These are phyloP conservation scores for Parachlorella kessleri DNA, from an alignment of 139 green algal genomes.

Conservation along the genomic window DNA sequence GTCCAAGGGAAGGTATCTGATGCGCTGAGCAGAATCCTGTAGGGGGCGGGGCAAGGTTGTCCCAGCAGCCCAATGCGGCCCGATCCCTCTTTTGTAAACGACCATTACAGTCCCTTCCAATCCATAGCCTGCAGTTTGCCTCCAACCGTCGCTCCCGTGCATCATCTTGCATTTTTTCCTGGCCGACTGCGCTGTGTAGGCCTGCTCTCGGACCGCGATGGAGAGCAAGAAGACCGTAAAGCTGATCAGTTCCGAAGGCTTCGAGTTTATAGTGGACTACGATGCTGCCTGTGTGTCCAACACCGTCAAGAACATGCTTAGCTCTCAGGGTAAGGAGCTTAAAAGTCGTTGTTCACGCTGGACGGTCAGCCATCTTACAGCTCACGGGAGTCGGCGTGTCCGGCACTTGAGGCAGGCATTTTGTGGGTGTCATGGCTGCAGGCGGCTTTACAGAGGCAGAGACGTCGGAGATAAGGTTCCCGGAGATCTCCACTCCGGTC, in stretches of 20 bases:
- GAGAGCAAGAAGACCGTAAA: constrained; percentile 78
- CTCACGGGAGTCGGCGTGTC: background rate
- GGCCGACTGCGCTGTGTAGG: no score
- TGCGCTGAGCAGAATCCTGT: no score
- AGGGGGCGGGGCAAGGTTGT: no score
- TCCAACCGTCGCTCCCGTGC: no score
- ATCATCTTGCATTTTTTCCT: no score
- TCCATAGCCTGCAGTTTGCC: no score
- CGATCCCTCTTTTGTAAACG: no score
- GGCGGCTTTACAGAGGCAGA: constrained; percentile 95
- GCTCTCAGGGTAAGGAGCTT: constrained; percentile 87
- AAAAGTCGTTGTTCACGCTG: background rate
- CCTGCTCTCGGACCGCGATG: no score
- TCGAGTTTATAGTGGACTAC: constrained; percentile 97
- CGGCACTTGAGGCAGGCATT: background rate
- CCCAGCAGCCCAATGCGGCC: no score
- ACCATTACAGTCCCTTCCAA: no score
- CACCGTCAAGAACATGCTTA: constrained; percentile 98
- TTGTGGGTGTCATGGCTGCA: no score
- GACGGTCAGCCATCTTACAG: background rate
- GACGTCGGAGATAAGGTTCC: constrained; percentile 87
- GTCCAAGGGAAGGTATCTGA: no score
- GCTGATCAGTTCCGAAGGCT: constrained; percentile 93
- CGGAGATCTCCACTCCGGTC: constrained; percentile 89
- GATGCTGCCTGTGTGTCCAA: constrained; percentile 95